These are phyloP conservation scores for Rhypophila decipiens DNA, from an alignment of 495 filamentous ascomycete species.

Conservation along the genomic window DNA sequence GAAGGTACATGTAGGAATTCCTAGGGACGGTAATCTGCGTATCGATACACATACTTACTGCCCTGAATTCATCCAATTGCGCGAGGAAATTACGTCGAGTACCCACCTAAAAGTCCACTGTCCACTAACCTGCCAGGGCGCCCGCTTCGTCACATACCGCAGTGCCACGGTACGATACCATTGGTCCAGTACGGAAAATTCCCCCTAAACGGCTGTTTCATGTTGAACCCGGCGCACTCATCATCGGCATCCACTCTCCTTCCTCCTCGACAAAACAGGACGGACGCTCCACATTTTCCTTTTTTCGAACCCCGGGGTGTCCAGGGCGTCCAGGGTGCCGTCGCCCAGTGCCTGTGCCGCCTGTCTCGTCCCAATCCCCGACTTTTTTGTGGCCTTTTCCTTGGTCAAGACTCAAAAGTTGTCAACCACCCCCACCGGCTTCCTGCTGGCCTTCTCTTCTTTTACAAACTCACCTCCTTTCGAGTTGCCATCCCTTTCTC, in stretches of 20 bases:
- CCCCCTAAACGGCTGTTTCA: slow-evolving; percentile 22
- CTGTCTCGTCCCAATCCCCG: slow-evolving; percentile 13
- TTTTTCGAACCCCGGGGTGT: too few relatives aligned
- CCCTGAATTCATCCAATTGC: too few relatives aligned
- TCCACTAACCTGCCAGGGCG: too few relatives aligned
- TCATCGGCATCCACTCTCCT: background rate
- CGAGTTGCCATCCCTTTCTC: slow-evolving; percentile 18
- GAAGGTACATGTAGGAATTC: too few relatives aligned
- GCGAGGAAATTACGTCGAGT: too few relatives aligned
- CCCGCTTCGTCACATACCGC: background rate
- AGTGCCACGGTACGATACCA: background rate
- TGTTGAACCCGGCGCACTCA: slow-evolving; percentile 9
- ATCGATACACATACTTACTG: too few relatives aligned
- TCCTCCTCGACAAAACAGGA: background rate
- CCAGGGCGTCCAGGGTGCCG: too few relatives aligned
- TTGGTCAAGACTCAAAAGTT: too few relatives aligned
- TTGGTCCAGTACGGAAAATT: slow-evolving; percentile 5
- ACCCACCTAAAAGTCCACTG: too few relatives aligned
- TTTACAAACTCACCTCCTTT: background rate
- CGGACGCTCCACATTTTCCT: too few relatives aligned
- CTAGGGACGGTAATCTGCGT: too few relatives aligned
- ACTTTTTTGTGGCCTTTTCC: slow-evolving; percentile 13
- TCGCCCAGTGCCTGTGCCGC: slow-evolving; percentile 1
- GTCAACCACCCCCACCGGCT: slow-evolving; percentile 16
- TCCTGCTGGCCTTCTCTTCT: background rate